Evolutionary conservation across 2,329 filamentous ascomycete species (phyloP).

Genomic region (Fusarium brachygibbosum): DNA sequence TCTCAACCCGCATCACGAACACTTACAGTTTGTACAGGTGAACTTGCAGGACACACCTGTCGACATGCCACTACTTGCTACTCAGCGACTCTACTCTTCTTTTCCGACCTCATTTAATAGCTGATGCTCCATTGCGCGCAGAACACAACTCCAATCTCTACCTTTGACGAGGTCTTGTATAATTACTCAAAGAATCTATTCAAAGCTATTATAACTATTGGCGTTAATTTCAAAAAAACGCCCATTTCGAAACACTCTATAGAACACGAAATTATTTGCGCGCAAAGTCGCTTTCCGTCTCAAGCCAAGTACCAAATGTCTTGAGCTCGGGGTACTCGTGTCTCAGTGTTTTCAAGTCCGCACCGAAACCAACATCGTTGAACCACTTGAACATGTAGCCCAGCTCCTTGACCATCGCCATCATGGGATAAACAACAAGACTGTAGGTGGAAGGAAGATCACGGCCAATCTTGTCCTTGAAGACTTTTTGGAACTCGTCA

Average conservation of each 20-base stretch:
- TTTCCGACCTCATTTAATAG: too few species aligned
- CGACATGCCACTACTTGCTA: conserved; percentile 20
- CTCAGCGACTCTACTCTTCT: conserved; percentile 11
- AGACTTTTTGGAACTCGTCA: neutral
- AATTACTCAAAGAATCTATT: neutral
- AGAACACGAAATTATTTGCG: neutral
- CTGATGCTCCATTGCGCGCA: neutral
- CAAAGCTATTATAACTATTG: neutral
- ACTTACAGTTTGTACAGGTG: neutral
- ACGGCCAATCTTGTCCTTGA: conserved; percentile 17
- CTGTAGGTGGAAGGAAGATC: conserved; percentile 20
- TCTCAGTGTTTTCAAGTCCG: conserved; percentile 14
- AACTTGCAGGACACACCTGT: neutral
- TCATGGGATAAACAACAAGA: conserved; percentile 23
- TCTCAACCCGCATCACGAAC: fast-evolving
- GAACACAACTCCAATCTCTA: too few species aligned
- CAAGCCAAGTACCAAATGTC: conserved; percentile 18
- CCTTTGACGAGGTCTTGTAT: neutral
- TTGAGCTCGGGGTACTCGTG: conserved; percentile 18
- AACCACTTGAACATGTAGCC: conserved; percentile 35
- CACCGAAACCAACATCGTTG: conserved; percentile 20
- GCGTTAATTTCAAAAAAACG: neutral
- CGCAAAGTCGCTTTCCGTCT: conserved; percentile 26
- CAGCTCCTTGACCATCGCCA: conserved; percentile 27
- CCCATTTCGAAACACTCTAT: neutral